These are phyloP conservation scores for Trichoderma sp. DNA, from an alignment of 2,329 filamentous ascomycete species.

Conservation along the genomic window DNA sequence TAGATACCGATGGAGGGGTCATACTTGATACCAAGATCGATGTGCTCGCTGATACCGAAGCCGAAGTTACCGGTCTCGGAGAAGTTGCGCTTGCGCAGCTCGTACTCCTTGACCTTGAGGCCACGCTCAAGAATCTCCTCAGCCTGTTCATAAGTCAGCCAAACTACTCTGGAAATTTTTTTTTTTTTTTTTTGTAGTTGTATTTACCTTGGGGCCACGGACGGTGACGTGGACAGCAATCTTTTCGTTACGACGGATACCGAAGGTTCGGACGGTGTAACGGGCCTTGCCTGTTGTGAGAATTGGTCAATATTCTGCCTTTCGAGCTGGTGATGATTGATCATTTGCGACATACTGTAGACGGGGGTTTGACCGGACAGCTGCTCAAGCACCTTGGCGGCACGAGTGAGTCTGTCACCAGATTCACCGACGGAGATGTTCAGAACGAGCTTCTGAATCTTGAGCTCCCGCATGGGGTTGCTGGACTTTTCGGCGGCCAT, in stretches of 20 bases:
- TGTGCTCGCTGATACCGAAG: constrained; percentile 99
- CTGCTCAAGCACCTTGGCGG: constrained; percentile 99
- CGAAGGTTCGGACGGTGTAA: constrained; percentile 99
- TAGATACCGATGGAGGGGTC: constrained; percentile 98
- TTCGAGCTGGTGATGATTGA: neutral
- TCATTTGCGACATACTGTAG: constrained; percentile 72
- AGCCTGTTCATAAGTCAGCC: constrained; percentile 53
- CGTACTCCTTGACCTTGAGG: constrained; percentile 99
- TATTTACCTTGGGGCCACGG: constrained; percentile 76
- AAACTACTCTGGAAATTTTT: neutral
- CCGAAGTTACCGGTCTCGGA: constrained; percentile 99
- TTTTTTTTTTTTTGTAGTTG: neutral
- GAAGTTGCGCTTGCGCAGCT: constrained; percentile 99
- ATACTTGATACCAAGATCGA: constrained; percentile 99
- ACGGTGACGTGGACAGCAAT: constrained; percentile 99
- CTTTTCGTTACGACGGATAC: constrained; percentile 99
- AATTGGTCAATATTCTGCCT: neutral
- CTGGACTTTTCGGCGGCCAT: constrained; percentile 76
- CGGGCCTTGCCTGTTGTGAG: constrained; percentile 84
- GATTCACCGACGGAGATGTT: constrained; percentile 99
- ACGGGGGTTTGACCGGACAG: constrained; percentile 99
- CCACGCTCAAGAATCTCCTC: constrained; percentile 99
- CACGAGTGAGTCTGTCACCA: constrained; percentile 99
- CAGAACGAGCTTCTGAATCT: constrained; percentile 98
- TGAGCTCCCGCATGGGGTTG: constrained; percentile 99